A percentile compares a stretch with the other conserved stretches of the same genome.
Conservation (phyloP, 371 early-diverging fungal genomes). For the Lichtheimia hyalospora region DNA sequence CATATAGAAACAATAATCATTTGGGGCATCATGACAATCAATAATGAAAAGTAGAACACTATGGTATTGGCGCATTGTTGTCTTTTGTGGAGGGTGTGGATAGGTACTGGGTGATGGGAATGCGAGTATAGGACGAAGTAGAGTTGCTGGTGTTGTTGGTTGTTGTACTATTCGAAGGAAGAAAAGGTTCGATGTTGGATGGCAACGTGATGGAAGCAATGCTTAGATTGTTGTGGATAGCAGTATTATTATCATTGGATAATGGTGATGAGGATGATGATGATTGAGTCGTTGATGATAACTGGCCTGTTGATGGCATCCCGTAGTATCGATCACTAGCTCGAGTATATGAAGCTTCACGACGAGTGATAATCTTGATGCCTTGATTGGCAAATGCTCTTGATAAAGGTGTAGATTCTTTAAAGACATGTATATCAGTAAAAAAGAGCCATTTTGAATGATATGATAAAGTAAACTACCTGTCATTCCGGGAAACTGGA, state of each 20-base stretch:
- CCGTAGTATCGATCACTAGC: slow-evolving; percentile 12
- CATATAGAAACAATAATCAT: too few species aligned
- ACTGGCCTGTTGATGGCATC: slow-evolving; percentile 1
- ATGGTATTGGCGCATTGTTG: too few species aligned
- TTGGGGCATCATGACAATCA: too few species aligned
- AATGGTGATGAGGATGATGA: neutral
- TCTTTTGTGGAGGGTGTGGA: neutral
- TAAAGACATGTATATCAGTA: neutral
- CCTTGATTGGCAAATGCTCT: slow-evolving; percentile 69
- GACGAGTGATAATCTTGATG: slow-evolving; percentile 65
- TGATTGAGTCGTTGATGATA: neutral
- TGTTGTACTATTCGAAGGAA: neutral
- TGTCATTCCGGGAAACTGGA: slow-evolving; percentile 62
- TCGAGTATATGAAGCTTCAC: slow-evolving; percentile 29
- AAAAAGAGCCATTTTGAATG: too few species aligned
- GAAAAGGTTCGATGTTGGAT: neutral
- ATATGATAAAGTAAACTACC: slow-evolving; percentile 27
- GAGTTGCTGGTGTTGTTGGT: neutral
- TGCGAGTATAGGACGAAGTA: neutral
- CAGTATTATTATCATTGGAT: neutral
- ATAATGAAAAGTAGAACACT: too few species aligned
- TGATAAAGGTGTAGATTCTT: slow-evolving; percentile 64
- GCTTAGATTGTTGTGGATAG: neutral
- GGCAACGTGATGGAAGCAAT: slow-evolving; percentile 8
- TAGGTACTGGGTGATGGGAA: neutral